A percentile compares a stretch with the other conserved stretches of the same genome.
These are phyloP conservation scores for Epichloe coenophiala DNA, from an alignment of 2,329 filamentous ascomycete species.

Conservation along the genomic window DNA sequence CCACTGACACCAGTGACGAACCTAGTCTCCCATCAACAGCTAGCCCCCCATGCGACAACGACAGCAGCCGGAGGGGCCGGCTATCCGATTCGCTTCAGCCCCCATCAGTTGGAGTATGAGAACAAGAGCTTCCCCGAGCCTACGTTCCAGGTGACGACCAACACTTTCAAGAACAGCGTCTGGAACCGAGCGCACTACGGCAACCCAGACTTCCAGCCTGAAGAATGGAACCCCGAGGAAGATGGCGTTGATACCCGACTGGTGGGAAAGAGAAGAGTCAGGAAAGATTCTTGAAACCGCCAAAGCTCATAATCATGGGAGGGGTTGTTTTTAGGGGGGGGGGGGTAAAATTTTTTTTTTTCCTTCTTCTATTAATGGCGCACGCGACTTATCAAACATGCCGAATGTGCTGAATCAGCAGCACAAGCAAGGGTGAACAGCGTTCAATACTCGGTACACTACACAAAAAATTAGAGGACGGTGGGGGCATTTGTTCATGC, in stretches of 20 bases:
- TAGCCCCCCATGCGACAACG: background rate
- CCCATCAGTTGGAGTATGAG: slow-evolving; percentile 31
- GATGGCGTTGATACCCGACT: slow-evolving; percentile 19
- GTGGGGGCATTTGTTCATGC: no score
- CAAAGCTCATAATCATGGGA: background rate
- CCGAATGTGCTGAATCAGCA: no score
- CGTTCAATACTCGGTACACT: no score
- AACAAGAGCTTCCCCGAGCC: slow-evolving; percentile 31
- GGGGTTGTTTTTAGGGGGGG: background rate
- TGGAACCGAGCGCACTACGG: slow-evolving; percentile 55
- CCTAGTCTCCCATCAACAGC: background rate
- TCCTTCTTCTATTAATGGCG: no score
- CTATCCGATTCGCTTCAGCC: slow-evolving; percentile 36
- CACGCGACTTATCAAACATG: no score
- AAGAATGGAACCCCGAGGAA: slow-evolving; percentile 30
- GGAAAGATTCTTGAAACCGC: slow-evolving; percentile 11
- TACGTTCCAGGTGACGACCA: slow-evolving; percentile 35
- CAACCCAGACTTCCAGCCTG: slow-evolving; percentile 40
- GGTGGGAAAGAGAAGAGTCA: slow-evolving; percentile 13
- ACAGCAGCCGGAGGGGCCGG: slow-evolving; percentile 8
- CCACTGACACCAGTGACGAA: slow-evolving; percentile 15
- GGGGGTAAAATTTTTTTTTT: no score
- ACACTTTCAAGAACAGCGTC: slow-evolving; percentile 51
- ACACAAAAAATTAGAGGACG: no score
- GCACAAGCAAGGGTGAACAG: no score